Evolutionary conservation across 1,139 yeast species (phyloP), one percentile per base, ranked within the genome.

Genomic region (Suhomyces kunorum): DNA sequence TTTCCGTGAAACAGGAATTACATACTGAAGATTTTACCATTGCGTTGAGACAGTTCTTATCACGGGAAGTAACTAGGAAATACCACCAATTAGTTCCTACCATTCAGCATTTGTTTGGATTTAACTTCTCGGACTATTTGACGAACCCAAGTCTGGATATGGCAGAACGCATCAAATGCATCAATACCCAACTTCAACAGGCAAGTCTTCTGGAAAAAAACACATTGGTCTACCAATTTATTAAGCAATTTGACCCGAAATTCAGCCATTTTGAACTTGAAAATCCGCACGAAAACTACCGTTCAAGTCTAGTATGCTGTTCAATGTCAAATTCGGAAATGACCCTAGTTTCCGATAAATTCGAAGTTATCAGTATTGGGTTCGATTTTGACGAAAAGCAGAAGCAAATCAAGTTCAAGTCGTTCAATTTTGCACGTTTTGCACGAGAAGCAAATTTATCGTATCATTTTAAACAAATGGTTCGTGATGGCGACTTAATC

Each of bases 61-160:
- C 32, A 3, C 14, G 9, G 3, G 24, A 23, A 6, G 8, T 33
- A 2, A 12, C 15, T 5, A 14, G 12, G 11, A 20, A 29, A 4
- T 22, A 32, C 14, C 22, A 18, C 9, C 23, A 18, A 3, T 13
- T 16, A 3, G 11, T 30, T 1, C 14, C 19, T 5, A 11, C 15
- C 4, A 28, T 32, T 11, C 36, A 32, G 25, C 14, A 16, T 5
- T 25, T 38, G 8, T 38, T 38, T 13, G 40, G 40, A 9, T 28
- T 38, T 12, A 18, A 22, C 14, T 12, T n/a, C 15, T n/a, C 20
- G 3, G 28, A 15, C 6, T 32, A 17, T 13, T 8, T 11, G 2
- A 25, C 16, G 8, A 32, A 38, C 24, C 20, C 9, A 13, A 17
- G 16, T n/a, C 17, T 7, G 9, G 14, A 12, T 19, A 12, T 38